Base-by-base conservation (phyloP, 225 moss, liverwort and hornwort genomes). In the Rhytidiadelphus loreus region DNA sequence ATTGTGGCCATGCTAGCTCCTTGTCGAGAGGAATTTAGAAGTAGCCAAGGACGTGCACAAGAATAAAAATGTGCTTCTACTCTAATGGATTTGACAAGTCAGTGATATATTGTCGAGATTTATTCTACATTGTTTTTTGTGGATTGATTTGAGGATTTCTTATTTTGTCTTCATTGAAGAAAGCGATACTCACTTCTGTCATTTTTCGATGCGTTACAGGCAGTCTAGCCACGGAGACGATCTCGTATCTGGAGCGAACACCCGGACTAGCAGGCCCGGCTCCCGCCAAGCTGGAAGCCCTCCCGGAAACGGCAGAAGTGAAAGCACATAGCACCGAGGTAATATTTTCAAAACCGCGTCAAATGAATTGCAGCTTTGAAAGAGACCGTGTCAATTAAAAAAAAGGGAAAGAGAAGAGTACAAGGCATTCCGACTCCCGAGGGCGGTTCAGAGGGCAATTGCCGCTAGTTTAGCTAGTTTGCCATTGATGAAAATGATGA, bases 271-370 rank as follows among this genome's bases (percentile, higher is more conserved):
- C 80, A 63, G n/a, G 35, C 78, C 81, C 83, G 53, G 44, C 71
- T 87, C 81, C 82, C 22, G 63, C 77, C 48, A 63, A 85, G 68
- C 56, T 76, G 64, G 90, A 60, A 35, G 82, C 37, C 52, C 82
- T 83, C 12, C 82, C 39, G 53, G 83, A 68, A 77, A 55, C 62
- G 61, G 59, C 71, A 74, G 76, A 80, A 50, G 65, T 81, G 82
- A 77, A 88, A 75, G 29, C 73, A 41, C 83, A 90, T 43, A 70
- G 30, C 62, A 57, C 70, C 50, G 62, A 93, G 93, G 93, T 93
- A 84, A 58, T 48, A 70, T 76, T 68, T 87, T 66, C 50, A 30
- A 66, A 84, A 59, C 13, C 65, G 8, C 61, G 37, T 48, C 50
- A 65, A n/a, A n/a, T n/a, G n/a, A n/a, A 50, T 65, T 82, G 50